A percentile compares a stretch with the other conserved stretches of the same genome.
phyloP scores from a whole-genome alignment of 352 stramenopile genomes.

The Phytophthora pseudosyringae region DNA sequence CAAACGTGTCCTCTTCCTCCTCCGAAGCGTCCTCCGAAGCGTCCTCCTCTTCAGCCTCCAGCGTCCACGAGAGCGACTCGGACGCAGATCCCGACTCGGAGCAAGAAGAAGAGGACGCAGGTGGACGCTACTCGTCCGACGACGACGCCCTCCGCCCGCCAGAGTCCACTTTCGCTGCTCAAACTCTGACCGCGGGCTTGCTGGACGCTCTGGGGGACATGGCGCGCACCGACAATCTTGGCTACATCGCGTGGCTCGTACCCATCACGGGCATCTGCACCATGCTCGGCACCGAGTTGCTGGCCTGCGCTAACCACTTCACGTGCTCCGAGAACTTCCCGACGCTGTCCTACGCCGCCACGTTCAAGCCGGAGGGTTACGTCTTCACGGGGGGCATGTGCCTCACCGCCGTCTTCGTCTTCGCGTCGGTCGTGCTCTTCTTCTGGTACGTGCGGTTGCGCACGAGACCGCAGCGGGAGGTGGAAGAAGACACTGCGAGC shows the following conservation, averaged over 20 bases:
- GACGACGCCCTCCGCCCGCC: constrained; percentile 17
- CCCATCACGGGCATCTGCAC: constrained; percentile 73
- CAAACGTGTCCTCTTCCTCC: constrained; percentile 13
- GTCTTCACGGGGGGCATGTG: constrained; percentile 84
- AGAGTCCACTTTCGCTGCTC: neutral
- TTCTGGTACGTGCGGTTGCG: constrained; percentile 73
- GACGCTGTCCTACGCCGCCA: constrained; percentile 86
- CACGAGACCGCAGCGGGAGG: constrained; percentile 17
- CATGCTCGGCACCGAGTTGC: constrained; percentile 72
- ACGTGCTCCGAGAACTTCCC: constrained; percentile 75
- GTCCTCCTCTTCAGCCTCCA: constrained; percentile 10
- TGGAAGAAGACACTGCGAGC: neutral
- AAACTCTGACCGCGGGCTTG: constrained; percentile 4
- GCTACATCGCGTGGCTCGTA: constrained; percentile 73
- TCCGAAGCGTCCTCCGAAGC: constrained; percentile 12
- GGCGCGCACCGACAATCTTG: constrained; percentile 59
- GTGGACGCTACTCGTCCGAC: constrained; percentile 17
- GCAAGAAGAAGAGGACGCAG: constrained; percentile 10
- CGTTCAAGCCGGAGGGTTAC: constrained; percentile 71
- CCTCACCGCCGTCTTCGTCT: constrained; percentile 77
- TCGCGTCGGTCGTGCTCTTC: constrained; percentile 60
- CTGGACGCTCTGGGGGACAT: constrained; percentile 31
- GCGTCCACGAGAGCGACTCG: constrained; percentile 26
- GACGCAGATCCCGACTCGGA: constrained; percentile 12
- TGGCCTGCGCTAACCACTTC: constrained; percentile 80